Evolutionary conservation across 2,329 filamentous ascomycete genomes (phyloP).

Genomic region (Magnaporthiopsis incrustans): DNA sequence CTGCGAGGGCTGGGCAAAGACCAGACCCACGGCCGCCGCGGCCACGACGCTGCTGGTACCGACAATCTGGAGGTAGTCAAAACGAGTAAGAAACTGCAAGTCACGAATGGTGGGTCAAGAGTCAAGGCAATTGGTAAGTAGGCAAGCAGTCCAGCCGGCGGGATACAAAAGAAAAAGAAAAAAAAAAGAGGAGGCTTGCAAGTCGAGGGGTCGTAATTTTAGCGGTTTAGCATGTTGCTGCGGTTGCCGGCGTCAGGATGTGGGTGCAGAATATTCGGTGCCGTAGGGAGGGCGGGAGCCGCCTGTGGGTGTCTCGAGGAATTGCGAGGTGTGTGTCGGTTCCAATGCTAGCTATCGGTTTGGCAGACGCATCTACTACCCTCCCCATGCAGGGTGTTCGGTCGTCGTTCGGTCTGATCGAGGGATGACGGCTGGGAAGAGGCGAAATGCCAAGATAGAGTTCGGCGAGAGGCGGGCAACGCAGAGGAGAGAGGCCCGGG

Average conservation of each 20-base stretch:
- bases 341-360: neutral
- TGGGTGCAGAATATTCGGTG: neutral
- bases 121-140: neutral
- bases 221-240: no score
- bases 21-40: slow-evolving; percentile 50
- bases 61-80: slow-evolving; percentile 38
- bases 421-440: neutral
- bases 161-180: neutral
- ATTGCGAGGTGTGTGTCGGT: neutral
- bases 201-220: neutral
- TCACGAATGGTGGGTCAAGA: neutral
- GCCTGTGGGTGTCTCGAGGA: neutral
- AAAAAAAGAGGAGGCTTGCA: neutral
- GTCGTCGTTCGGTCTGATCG: neutral
- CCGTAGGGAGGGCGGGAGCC: neutral
- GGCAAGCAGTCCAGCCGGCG: neutral
- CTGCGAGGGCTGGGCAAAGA: slow-evolving; percentile 48
- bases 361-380: neutral
- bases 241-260: neutral
- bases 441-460: neutral
- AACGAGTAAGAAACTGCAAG: slow-evolving; percentile 1
- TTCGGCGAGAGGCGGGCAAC: neutral
- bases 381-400: neutral
- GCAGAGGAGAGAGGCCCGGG: neutral
- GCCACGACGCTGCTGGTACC: slow-evolving; percentile 54